Base-by-base conservation (phyloP, 163 green algal species). In the Smithsoniella earleae region DNA sequence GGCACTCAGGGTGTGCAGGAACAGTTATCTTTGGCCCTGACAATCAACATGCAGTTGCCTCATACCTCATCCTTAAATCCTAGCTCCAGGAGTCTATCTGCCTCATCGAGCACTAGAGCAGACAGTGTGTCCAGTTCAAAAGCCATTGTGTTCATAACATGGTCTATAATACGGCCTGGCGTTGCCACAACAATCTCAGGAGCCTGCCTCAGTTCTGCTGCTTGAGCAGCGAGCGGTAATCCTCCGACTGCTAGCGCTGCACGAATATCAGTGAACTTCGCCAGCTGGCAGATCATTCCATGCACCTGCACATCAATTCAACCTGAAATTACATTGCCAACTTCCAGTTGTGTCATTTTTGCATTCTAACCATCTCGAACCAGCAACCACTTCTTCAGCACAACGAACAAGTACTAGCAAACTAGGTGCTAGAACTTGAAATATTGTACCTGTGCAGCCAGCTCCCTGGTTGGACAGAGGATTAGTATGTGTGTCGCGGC, bases 141-240 rank as follows among this genome's bases (percentile, higher is more conserved):
- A 1, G 82, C 86, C 81, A 69, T 69, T 18, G 58, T 69, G 58
- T 69, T 69, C 27, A 69, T 30, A 31, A 69, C 25, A 34, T 69
- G 58, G 58, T 69, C 58, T 30, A 69, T 69, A 31, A 69, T 1
- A 40, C 82, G 76, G 28, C 90, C 90, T 18, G 94, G 94, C 2
- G 94, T 99, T 40, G 89, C 94, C 5, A 99, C 92, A n/a, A 98
- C 88, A 16, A 98, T 86, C 74, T 97, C 92, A 3, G 88, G 86
- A n/a, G 54, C 66, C 38, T 75, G 69, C 1, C 80, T 45, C 66
- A 90, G 76, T 34, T 80, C 69, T 52, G 82, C 66, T 22, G 82
- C 75, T 69, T 86, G 75, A 81, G 79, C 79, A 5, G 86, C 73
- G 27, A 94, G 77, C 0, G 84, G 92, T 8, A 99, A 84, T 13